Evolutionary conservation across 805 yeast species (phyloP), one percentile per base, ranked within the genome.

Genomic region (Hanseniaspora lachancei): DNA sequence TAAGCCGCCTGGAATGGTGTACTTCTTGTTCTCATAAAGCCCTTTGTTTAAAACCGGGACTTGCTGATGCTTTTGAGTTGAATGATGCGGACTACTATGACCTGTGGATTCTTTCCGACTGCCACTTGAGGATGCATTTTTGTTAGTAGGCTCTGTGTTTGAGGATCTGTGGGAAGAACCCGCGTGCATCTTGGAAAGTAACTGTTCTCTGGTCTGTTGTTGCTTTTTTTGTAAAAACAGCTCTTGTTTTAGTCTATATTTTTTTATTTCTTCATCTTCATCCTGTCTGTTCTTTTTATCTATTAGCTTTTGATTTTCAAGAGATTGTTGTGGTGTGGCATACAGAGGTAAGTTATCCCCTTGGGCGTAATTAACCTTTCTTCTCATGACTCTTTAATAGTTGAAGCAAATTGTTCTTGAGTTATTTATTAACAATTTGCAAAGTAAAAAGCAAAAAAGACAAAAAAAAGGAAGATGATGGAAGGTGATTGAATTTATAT

Each of bases 271-370:
- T 49, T 65, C 64, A 27, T 64, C 66, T 18, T 58, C 60, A 42
- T 61, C 58, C 8, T 38, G 34, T 7, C 16, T 35, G 5, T 21
- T 47, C 47, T 35, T 41, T 21, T 29, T 47, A 32, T 44, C 49
- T 20, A 43, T 21, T 39, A 65, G 60, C 48, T 60, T 61, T 12
- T 64, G 62, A 15, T 65, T 66, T 47, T 63, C 64, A 63, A 68
- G 57, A 5, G 70, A 68, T 52, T 68, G 70, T 55, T 68, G 66
- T 15, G 72, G 72, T 1, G 72, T 68, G 0, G 70, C 68, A 58
- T 66, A 66, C 20, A 68, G 58, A 36, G 59, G 60, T 24, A 68
- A 54, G 44, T 67, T 69, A 59, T 68, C 72, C 2, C 72, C 71
- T 6, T 65, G 67, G 5, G 68, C 63, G 52, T 68, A 68, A 36